phyloP scores from a whole-genome alignment of 2,329 filamentous ascomycete species.

The Aspergillus hiratsukae region DNA sequence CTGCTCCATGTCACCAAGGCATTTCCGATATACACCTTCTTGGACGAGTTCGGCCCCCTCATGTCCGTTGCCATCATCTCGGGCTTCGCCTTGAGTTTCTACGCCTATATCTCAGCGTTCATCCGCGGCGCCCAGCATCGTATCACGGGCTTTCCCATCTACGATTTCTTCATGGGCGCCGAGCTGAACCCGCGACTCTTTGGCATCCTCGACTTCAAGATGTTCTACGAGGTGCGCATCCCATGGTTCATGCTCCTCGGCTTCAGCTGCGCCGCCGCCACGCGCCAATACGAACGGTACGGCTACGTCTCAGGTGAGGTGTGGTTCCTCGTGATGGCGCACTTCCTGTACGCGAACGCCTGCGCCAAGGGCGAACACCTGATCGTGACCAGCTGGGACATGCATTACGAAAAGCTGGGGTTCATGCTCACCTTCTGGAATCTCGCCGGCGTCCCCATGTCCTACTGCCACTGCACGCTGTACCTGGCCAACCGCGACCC shows the following conservation, averaged over 20 bases:
- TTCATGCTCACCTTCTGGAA: constrained; percentile 99
- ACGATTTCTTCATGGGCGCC: too few relatives aligned
- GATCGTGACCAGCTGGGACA: constrained; percentile 86
- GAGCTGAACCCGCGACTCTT: constrained; percentile 73
- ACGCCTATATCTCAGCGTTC: constrained; percentile 83
- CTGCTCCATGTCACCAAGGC: constrained; percentile 72
- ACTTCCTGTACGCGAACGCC: constrained; percentile 86
- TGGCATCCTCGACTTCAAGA: constrained; percentile 80
- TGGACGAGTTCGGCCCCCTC: constrained; percentile 90
- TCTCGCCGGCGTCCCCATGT: constrained; percentile 81
- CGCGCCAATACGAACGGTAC: constrained; percentile 74
- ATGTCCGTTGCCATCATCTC: constrained; percentile 90
- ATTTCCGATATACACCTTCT: constrained; percentile 82
- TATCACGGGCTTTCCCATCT: constrained; percentile 76
- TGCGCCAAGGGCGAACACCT: constrained; percentile 88
- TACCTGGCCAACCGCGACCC: constrained; percentile 80
- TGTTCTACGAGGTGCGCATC: constrained; percentile 90
- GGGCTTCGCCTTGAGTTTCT: constrained; percentile 72
- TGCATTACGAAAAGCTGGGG: constrained; percentile 94
- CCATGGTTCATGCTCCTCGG: constrained; percentile 92
- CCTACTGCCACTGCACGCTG: constrained; percentile 87
- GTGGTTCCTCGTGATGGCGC: constrained; percentile 75
- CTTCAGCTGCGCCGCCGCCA: constrained; percentile 66
- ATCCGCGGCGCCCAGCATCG: constrained; percentile 76
- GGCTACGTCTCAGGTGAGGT: constrained; percentile 82